Percentiles rank a stretch among this genome's conserved stretches.
phyloP scores from a whole-genome alignment of 2,329 filamentous ascomycete genomes.

The Apiospora kogelbergensis region DNA sequence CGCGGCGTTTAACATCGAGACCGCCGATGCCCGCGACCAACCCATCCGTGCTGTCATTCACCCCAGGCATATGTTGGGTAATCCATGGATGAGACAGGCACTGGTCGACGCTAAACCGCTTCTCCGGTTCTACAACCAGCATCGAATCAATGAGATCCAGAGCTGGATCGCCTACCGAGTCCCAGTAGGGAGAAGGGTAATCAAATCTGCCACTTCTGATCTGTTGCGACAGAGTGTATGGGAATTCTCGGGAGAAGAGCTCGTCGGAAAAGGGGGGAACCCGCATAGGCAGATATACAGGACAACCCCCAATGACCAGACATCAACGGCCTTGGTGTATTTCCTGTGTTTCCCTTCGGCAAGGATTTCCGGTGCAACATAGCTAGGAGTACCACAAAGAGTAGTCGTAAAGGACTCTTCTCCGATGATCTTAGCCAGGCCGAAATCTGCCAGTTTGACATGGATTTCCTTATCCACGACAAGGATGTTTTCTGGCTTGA shows the following conservation, averaged over 20 bases:
- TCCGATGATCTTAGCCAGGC: conserved; percentile 95
- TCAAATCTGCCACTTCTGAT: conserved; percentile 88
- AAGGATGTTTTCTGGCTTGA: conserved; percentile 96
- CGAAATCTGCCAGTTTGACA: conserved; percentile 94
- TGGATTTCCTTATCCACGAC: conserved; percentile 80
- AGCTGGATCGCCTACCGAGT: conserved; percentile 80
- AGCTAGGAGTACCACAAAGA: conserved; percentile 92
- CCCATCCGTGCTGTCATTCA: conserved; percentile 87
- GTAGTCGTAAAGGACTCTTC: conserved; percentile 98
- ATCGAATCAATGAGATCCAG: conserved; percentile 93
- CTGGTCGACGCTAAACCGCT: conserved; percentile 84
- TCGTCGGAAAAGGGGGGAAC: conserved; percentile 97
- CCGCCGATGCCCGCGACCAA: conserved; percentile 82
- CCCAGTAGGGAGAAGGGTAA: conserved; percentile 96
- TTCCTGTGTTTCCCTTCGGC: conserved; percentile 77
- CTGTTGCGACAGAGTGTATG: conserved; percentile 83
- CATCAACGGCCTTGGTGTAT: conserved; percentile 92
- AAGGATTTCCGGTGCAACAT: conserved; percentile 94
- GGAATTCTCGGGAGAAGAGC: conserved; percentile 76
- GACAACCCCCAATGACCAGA: conserved; percentile 93
- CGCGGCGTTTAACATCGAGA: conserved; percentile 82
- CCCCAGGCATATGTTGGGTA: conserved; percentile 57
- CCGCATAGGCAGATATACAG: conserved; percentile 95
- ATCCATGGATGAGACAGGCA: conserved; percentile 93
- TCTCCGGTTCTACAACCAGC: conserved; percentile 83